Percentiles rank a stretch among this genome's conserved stretches.
These are phyloP conservation scores for Cymbidium sinense DNA, from an alignment of 106 monocot genomes.

Conservation along the genomic window DNA sequence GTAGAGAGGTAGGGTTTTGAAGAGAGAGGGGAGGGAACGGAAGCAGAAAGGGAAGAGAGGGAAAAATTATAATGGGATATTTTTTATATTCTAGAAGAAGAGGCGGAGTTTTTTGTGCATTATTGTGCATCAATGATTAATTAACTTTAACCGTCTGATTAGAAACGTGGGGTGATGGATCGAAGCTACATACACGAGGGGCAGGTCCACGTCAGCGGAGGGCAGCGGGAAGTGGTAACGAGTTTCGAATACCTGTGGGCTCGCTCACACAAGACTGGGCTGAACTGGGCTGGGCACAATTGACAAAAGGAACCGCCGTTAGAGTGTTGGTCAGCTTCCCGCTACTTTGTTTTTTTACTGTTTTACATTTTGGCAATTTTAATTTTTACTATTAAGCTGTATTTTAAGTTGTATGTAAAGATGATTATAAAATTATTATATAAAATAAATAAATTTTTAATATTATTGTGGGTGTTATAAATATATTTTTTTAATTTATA, in stretches of 20 bases:
- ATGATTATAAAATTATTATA: too few species aligned
- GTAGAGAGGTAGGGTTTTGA: slow-evolving; percentile 6
- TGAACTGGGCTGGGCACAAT: too few species aligned
- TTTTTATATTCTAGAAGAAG: not conserved
- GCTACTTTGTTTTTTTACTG: too few species aligned
- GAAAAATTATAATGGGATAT: not conserved
- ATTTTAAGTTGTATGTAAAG: too few species aligned
- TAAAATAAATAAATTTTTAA: too few species aligned
- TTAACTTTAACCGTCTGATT: not conserved
- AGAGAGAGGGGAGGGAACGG: slow-evolving; percentile 2
- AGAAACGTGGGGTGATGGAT: not conserved
- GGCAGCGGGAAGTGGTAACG: not conserved
- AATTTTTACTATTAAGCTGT: too few species aligned
- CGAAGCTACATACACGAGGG: not conserved
- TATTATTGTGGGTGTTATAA: too few species aligned
- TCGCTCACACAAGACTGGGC: too few species aligned
- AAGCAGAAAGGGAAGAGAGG: slow-evolving; percentile 8
- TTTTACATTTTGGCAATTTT: too few species aligned
- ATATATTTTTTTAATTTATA: too few species aligned
- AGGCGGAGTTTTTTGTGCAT: not conserved
- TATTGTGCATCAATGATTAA: not conserved
- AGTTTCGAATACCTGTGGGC: not conserved
- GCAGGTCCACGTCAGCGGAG: not conserved
- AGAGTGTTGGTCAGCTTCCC: too few species aligned
- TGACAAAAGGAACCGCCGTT: too few species aligned